phyloP scores from a whole-genome alignment of 768 basidiomycete species.

The Mycena maculata region DNA sequence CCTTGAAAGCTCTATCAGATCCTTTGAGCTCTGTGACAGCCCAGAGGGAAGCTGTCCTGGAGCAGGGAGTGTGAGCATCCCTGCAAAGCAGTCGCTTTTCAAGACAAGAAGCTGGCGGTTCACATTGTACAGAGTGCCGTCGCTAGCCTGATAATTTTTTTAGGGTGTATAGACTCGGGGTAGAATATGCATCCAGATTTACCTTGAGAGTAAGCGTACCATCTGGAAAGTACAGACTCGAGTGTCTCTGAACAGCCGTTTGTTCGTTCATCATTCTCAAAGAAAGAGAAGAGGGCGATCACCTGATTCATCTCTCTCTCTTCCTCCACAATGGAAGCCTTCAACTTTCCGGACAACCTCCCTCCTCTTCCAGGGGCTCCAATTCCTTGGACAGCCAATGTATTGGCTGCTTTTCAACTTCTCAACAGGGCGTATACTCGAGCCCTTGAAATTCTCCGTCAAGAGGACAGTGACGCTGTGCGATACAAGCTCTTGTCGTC shows the following conservation, averaged over 20 bases:
- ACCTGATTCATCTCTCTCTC: background rate
- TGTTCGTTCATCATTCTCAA: background rate
- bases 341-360: background rate
- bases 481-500: background rate
- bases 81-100: background rate
- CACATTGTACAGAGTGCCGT: too few species aligned
- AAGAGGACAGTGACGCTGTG: background rate
- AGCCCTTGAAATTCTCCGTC: background rate
- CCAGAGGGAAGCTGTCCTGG: background rate
- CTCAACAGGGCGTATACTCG: background rate
- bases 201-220: background rate
- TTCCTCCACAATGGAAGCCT: background rate
- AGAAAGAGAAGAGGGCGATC: background rate
- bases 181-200: background rate
- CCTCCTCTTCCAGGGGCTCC: background rate
- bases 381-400: background rate
- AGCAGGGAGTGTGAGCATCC: background rate
- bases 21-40: background rate
- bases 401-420: background rate
- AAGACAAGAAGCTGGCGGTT: background rate
- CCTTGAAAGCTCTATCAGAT: background rate
- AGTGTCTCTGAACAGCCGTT: background rate
- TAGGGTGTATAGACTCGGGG: too few species aligned
- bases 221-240: background rate
- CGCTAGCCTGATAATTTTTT: too few species aligned